Percentiles rank a stretch among this genome's conserved stretches.
Evolutionary conservation across 768 basidiomycete genomes (phyloP).

Genomic region (Panus rudis): DNA sequence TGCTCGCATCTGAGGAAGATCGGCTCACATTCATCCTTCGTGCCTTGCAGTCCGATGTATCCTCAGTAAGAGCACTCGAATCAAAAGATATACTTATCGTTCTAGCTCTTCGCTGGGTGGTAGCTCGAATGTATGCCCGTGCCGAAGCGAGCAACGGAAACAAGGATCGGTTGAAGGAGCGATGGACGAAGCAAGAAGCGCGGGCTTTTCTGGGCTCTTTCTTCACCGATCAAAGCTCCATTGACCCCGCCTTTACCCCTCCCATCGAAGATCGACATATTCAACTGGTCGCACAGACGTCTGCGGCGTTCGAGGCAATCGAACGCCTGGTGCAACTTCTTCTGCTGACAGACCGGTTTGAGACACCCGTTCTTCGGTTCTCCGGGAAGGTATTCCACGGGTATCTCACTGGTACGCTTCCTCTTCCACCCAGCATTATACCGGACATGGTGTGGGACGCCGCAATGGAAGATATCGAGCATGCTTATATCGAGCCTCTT

Average conservation of each 20-base stretch:
- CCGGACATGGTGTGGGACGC: slow-evolving; percentile 40
- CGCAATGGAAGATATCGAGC: slow-evolving; percentile 37
- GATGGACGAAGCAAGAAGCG: slow-evolving; percentile 64
- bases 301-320: slow-evolving; percentile 52
- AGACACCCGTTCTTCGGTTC: slow-evolving; percentile 34
- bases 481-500: slow-evolving; percentile 39
- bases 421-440: slow-evolving; percentile 10
- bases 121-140: slow-evolving; percentile 41
- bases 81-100: slow-evolving; percentile 41
- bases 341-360: slow-evolving; percentile 40
- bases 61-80: slow-evolving; percentile 39
- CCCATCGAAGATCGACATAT: slow-evolving; percentile 53
- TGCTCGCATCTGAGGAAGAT: slow-evolving; percentile 40
- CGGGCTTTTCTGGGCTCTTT: slow-evolving; percentile 52
- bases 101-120: slow-evolving; percentile 59
- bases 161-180: slow-evolving; percentile 57
- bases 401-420: slow-evolving; percentile 30
- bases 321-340: slow-evolving; percentile 56
- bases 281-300: slow-evolving; percentile 60
- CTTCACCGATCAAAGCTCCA: neutral
- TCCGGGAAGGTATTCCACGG: slow-evolving; percentile 59
- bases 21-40: slow-evolving; percentile 52
- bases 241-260: slow-evolving; percentile 15
- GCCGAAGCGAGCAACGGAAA: slow-evolving; percentile 40
- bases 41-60: slow-evolving; percentile 47